Conservation (phyloP, 495 filamentous ascomycete species). For the Durotheca rogersii region DNA sequence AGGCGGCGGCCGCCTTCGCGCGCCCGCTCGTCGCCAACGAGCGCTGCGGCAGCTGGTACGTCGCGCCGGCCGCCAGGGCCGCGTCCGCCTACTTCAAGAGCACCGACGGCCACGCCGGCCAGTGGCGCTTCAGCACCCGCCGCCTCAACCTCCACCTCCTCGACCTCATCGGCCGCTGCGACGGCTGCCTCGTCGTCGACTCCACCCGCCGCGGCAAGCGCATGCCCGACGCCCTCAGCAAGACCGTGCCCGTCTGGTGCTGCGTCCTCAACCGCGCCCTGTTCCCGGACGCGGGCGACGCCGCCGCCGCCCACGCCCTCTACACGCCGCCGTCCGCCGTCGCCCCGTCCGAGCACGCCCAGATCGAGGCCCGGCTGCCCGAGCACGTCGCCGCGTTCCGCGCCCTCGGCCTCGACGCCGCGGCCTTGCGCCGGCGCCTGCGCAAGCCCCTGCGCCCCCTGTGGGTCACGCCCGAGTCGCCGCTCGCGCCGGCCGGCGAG, state of each 20-base stretch:
- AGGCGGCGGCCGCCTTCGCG: slow-evolving; percentile 49
- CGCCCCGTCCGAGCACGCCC: slow-evolving; percentile 70
- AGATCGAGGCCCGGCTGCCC: slow-evolving; percentile 69
- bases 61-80: slow-evolving; percentile 62
- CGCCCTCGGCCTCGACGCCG: slow-evolving; percentile 41
- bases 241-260: slow-evolving; percentile 94
- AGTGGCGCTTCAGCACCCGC: slow-evolving; percentile 85
- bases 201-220: slow-evolving; percentile 91
- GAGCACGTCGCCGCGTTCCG: slow-evolving; percentile 63
- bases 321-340: slow-evolving; percentile 67
- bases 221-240: slow-evolving; percentile 90
- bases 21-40: slow-evolving; percentile 93
- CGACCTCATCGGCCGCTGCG: slow-evolving; percentile 55
- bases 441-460: slow-evolving; percentile 61
- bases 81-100: slow-evolving; percentile 94
- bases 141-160: slow-evolving; percentile 83
- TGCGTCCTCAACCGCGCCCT: slow-evolving; percentile 77
- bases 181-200: slow-evolving; percentile 91
- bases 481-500: slow-evolving; percentile 39
- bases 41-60: slow-evolving; percentile 95
- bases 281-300: slow-evolving; percentile 58
- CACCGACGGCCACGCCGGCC: slow-evolving; percentile 87
- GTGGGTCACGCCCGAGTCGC: slow-evolving; percentile 58
- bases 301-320: slow-evolving; percentile 51
- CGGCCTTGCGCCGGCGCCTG: slow-evolving; percentile 39